Conservation (phyloP, 768 basidiomycete genomes). For the Termitomyces heimii region DNA sequence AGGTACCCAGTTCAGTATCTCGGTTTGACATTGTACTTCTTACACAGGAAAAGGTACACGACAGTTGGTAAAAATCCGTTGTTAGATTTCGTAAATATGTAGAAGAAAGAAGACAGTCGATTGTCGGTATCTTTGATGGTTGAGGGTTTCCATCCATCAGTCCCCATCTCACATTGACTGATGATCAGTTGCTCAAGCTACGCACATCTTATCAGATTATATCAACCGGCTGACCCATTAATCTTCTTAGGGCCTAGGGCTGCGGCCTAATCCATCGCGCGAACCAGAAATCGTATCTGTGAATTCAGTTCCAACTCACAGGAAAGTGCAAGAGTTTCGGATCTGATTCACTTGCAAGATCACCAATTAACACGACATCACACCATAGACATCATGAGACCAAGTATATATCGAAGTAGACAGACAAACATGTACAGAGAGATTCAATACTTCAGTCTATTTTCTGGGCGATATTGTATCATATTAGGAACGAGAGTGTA, state of each 20-base stretch:
- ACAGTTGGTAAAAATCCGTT: neutral
- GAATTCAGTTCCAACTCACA: neutral
- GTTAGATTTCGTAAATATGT: neutral
- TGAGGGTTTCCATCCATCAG: neutral
- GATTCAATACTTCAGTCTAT: neutral
- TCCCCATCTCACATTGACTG: too few relatives aligned
- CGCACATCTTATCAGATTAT: neutral
- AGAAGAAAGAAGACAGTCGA: neutral
- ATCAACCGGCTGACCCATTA: too few relatives aligned
- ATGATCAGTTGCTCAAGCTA: too few relatives aligned
- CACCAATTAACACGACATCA: neutral
- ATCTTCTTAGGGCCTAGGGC: too few relatives aligned
- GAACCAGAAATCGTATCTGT: too few relatives aligned
- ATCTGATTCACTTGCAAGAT: too few relatives aligned
- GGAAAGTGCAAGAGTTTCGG: neutral
- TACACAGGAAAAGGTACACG: neutral
- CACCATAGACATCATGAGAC: neutral
- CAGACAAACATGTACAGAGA: neutral
- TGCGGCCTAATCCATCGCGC: too few relatives aligned
- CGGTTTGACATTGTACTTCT: constrained; percentile 22
- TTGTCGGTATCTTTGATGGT: neutral
- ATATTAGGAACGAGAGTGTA: constrained; percentile 48
- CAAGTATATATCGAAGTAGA: neutral
- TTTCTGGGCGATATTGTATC: constrained; percentile 39
- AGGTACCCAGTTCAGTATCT: constrained; percentile 64